Conservation (phyloP, 192 early-diverging fungal genomes). For the Coemansia sp. region DNA sequence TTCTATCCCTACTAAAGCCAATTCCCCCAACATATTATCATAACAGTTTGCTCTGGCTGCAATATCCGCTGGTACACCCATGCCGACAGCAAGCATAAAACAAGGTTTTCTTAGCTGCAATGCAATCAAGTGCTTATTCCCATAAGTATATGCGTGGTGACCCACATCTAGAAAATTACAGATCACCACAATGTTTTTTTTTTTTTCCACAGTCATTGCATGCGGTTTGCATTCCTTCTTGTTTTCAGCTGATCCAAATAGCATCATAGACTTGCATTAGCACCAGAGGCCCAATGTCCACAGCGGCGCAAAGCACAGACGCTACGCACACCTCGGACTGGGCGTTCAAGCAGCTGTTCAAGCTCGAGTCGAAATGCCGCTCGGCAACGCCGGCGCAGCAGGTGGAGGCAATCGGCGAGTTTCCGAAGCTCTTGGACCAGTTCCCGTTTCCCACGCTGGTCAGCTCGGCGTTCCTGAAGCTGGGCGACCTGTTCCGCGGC, state of each 20-base stretch:
- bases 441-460: constrained; percentile 55
- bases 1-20: no score
- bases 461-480: constrained; percentile 53
- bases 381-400: constrained; percentile 32
- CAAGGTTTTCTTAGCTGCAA: no score
- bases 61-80: no score
- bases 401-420: constrained; percentile 50
- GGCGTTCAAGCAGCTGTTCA: constrained; percentile 53
- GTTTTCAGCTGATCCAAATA: background rate
- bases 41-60: no score
- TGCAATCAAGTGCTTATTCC: no score
- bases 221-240: background rate
- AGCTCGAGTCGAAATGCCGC: constrained; percentile 51
- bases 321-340: constrained; percentile 37
- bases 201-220: no score
- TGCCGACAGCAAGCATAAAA: no score
- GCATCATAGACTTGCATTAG: background rate
- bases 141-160: no score
- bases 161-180: no score
- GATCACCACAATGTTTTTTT: no score
- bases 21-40: no score
- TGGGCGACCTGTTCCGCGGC: constrained; percentile 51
- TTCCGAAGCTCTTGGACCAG: constrained; percentile 51
- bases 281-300: constrained; percentile 10
- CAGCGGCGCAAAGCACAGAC: constrained; percentile 3